These are phyloP conservation scores for Wilcoxina mikolae DNA, from an alignment of 495 filamentous ascomycete species.

Conservation along the genomic window DNA sequence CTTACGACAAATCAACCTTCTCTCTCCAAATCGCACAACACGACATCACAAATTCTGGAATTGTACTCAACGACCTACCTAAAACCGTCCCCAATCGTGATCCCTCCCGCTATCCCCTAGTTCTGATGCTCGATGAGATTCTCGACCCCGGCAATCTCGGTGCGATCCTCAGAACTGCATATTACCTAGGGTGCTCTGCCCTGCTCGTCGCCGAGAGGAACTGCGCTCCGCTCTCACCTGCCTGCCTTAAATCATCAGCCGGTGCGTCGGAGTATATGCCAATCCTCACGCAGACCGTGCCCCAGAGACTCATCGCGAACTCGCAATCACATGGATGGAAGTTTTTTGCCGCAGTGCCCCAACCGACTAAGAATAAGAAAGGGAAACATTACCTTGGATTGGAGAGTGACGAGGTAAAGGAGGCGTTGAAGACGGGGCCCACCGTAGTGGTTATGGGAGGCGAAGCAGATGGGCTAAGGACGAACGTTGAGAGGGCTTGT, in stretches of 20 bases:
- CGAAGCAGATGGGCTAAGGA: conserved; percentile 60
- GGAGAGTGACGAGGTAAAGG: conserved; percentile 21
- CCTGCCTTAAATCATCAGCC: conserved; percentile 70
- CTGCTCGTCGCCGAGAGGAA: conserved; percentile 48
- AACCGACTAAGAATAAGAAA: conserved; percentile 27
- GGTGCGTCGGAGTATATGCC: conserved; percentile 70
- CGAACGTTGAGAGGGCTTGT: conserved; percentile 45
- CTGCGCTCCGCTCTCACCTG: conserved; percentile 50
- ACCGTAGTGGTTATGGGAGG: conserved; percentile 68
- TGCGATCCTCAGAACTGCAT: conserved; percentile 68
- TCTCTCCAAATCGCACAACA: conserved; percentile 49
- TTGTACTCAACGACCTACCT: not conserved
- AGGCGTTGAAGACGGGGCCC: conserved; percentile 45
- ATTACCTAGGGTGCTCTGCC: conserved; percentile 72
- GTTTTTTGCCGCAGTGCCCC: conserved; percentile 63
- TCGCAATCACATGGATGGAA: conserved; percentile 62
- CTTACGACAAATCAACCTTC: conserved; percentile 35
- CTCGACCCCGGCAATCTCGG: conserved; percentile 82
- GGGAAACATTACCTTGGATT: conserved; percentile 27
- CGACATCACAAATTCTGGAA: conserved; percentile 27
- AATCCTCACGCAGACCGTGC: conserved; percentile 49
- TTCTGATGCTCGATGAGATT: conserved; percentile 72
- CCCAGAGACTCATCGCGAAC: conserved; percentile 50
- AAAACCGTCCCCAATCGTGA: conserved; percentile 35
- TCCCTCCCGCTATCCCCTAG: conserved; percentile 47